Percentiles rank a stretch among this genome's conserved stretches.
phyloP scores from a whole-genome alignment of 1,284 basidiomycete genomes.

The Cryptococcus sp. region DNA sequence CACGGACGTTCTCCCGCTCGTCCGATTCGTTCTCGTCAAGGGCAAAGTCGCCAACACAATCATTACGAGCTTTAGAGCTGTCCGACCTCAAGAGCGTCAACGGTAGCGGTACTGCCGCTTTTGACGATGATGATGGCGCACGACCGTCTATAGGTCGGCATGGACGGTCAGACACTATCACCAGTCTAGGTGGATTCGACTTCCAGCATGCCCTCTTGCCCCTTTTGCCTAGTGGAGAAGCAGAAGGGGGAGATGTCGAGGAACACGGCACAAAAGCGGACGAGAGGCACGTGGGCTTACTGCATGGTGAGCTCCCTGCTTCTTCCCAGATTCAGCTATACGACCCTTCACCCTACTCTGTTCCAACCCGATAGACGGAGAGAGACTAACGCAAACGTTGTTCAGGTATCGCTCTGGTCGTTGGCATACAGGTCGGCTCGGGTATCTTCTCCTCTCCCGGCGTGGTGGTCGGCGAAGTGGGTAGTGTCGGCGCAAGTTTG shows the following conservation, averaged over 20 bases:
- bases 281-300: constrained; percentile 70
- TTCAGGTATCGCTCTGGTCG: constrained; percentile 76
- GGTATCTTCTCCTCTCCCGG: constrained; percentile 93
- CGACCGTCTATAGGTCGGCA: constrained; percentile 34
- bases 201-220: constrained; percentile 76
- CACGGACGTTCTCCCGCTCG: constrained; percentile 35
- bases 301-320: constrained; percentile 64
- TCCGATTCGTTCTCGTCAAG: constrained; percentile 50
- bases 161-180: constrained; percentile 65
- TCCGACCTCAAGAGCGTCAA: constrained; percentile 57
- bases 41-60: constrained; percentile 62
- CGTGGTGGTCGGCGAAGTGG: constrained; percentile 81
- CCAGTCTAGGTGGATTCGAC: constrained; percentile 64
- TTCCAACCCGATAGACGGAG: background rate
- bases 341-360: background rate
- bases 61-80: constrained; percentile 73
- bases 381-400: background rate
- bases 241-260: constrained; percentile 61
- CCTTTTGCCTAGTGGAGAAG: constrained; percentile 67
- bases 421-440: constrained; percentile 84
- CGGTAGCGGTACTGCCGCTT: constrained; percentile 8
- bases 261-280: constrained; percentile 50
- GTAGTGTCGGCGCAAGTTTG: constrained; percentile 81
- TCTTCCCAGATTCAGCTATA: background rate
- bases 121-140: constrained; percentile 48